phyloP scores from a whole-genome alignment of 805 yeast species.

The Yarrowia sp. region DNA sequence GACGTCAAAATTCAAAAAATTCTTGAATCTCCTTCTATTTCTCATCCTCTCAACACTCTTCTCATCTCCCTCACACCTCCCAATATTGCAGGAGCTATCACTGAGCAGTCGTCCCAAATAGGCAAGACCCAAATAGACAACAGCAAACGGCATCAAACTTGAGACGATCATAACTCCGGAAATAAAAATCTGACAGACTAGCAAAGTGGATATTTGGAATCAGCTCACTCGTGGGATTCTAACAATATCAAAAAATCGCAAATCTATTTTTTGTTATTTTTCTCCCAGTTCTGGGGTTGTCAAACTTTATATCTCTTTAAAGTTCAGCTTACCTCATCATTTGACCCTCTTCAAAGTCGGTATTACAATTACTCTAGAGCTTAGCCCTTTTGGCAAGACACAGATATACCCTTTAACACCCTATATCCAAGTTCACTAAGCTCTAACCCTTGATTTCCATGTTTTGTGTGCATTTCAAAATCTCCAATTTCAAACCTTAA shows the following conservation, averaged over 20 bases:
- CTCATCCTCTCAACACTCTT: neutral
- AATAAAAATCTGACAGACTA: too few relatives aligned
- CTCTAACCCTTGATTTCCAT: too few relatives aligned
- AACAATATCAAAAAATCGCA: neutral
- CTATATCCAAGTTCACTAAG: too few relatives aligned
- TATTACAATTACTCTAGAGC: too few relatives aligned
- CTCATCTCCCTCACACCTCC: neutral
- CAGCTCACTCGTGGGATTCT: neutral
- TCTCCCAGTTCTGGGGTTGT: too few relatives aligned
- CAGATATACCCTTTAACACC: too few relatives aligned
- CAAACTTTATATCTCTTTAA: too few relatives aligned
- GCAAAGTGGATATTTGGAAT: neutral
- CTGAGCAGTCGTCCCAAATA: neutral
- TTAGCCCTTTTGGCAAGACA: too few relatives aligned
- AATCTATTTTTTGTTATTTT: too few relatives aligned
- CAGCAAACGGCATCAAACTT: neutral
- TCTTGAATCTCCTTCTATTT: too few relatives aligned
- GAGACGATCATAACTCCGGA: neutral
- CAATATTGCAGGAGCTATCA: neutral
- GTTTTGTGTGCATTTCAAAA: neutral
- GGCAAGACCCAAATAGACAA: constrained; percentile 2
- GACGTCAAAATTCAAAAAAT: neutral
- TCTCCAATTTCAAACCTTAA: neutral
- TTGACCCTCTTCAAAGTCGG: too few relatives aligned
- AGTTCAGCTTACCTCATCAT: too few relatives aligned